Base-by-base conservation (phyloP, 73 alveolate genomes). In the Paramecium pentaurelia region DNA sequence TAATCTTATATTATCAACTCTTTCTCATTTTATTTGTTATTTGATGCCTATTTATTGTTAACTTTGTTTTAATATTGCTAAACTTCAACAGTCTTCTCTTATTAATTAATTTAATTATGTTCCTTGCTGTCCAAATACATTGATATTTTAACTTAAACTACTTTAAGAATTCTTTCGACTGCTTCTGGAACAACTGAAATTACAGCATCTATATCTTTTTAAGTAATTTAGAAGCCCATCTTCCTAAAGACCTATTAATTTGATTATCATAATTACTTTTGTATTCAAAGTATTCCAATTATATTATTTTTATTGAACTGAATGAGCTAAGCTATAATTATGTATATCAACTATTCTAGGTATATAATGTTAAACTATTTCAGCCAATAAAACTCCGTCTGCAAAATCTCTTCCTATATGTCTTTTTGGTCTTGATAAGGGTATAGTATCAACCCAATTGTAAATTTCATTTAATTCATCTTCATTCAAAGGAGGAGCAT, bases 381-480 rank as follows among this genome's bases (percentile, higher is more conserved):
- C 99, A 25, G 99, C 99, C 93, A 95, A 77, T 42, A 96, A 88
- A 37, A 85, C 99, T 38, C 99, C 99, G 85, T 98, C 99, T 40
- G 99, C 97, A 84, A 98, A 99, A 93, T 99, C 99, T 92, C 99
- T 93, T 58, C 99, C 95, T 68, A 98, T 99, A 89, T 97, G 98
- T 83, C 97, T 95, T 92, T 99, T 99, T 11, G 99, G 99, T 70
- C 99, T 94, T 11, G 99, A 93, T 51, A 99, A 97, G 5, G 99
- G 99, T n/a, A 99, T 97, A 80, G 98, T 99, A 86, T 99, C 99
- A 1, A 98, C 96, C 99, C 99, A 98, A 88, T 96, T 97, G 91
- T 98, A 98, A 8, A 98, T 90, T 36, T 86, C 75, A 60, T 96
- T 94, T 94, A 98, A 92, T 60, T 98, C 99, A 88, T 95, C 97